Evolutionary conservation across 2,329 filamentous ascomycete genomes (phyloP), one percentile per base, ranked within the genome.

Genomic region (Amauroascus verrucosus): DNA sequence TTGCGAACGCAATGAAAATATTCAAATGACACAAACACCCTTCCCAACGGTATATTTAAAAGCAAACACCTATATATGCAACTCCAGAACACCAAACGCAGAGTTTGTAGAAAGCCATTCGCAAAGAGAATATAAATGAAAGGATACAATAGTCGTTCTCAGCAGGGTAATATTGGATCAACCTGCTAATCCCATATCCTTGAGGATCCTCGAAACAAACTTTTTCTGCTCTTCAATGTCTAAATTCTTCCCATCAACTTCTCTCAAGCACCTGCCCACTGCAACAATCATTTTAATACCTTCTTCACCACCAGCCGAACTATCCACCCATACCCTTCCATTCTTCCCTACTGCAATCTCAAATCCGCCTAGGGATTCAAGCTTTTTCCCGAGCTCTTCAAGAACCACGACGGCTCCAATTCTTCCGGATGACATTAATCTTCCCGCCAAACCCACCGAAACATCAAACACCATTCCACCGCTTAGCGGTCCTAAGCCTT

Each of bases 301-400:
- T 53, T 56, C 60, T 28, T 70, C 67, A 57, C 76, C 85, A 26
- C 85, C 86, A 54, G 70, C 69, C 4, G 70, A 69, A 60, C 85
- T 89, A 64, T 91, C 84, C 13, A 97, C 86, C 89, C 93, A 97
- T 20, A 97, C 80, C 67, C 82, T 84, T 38, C 93, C 93, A 68
- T 98, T 98, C 64, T 88, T 81, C 16, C 93, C 93, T 7, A 95
- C 86, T 0, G 91, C 91, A 56, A 94, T 86, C 75, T 98, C 93
- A 67, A 97, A 98, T 18, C 86, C 83, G 18, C 72, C 72, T 1
- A 66, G 60, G 40, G 64, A 64, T 55, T 72, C 70, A 13, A 95
- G 70, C 51, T 88, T 91, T 54, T 83, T 83, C 2, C 84, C 90
- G 13, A 97, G 72, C 64, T 88, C 86, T 58, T 95, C 87, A 54